phyloP scores from a whole-genome alignment of 1,139 yeast species.

The Magnusiomyces tetraspermus region DNA sequence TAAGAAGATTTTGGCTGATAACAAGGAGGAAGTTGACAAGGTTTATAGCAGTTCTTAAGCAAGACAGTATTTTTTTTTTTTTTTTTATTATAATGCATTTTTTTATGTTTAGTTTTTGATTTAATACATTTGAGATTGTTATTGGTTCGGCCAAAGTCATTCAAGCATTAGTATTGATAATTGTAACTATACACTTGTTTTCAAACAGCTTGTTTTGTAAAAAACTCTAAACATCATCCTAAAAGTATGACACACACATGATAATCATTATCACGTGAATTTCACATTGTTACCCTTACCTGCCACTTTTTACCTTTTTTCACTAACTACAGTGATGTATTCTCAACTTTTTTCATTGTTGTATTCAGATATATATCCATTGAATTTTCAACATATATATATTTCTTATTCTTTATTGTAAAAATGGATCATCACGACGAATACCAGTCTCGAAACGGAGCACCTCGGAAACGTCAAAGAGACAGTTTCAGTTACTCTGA shows the following conservation, averaged over 20 bases:
- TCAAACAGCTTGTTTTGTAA: background rate
- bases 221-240: background rate
- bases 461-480: background rate
- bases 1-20: constrained; percentile 65
- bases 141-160: too few species aligned
- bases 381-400: too few species aligned
- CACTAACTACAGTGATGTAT: too few species aligned
- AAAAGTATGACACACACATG: background rate
- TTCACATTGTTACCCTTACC: background rate
- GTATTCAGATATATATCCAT: too few species aligned
- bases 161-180: too few species aligned
- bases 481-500: background rate
- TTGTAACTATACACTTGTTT: too few species aligned
- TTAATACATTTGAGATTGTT: too few species aligned
- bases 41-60: constrained; percentile 1
- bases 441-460: background rate
- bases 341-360: too few species aligned
- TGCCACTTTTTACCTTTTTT: background rate
- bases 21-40: constrained; percentile 28
- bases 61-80: background rate
- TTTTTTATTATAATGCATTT: background rate
- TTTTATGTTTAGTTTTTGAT: too few species aligned
- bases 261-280: too few species aligned
- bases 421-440: background rate
- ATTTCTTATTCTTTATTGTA: too few species aligned